Evolutionary conservation across 164 flowering plant genomes (phyloP), one percentile per base, ranked within the genome.

Genomic region (Liriodendron chinense): DNA sequence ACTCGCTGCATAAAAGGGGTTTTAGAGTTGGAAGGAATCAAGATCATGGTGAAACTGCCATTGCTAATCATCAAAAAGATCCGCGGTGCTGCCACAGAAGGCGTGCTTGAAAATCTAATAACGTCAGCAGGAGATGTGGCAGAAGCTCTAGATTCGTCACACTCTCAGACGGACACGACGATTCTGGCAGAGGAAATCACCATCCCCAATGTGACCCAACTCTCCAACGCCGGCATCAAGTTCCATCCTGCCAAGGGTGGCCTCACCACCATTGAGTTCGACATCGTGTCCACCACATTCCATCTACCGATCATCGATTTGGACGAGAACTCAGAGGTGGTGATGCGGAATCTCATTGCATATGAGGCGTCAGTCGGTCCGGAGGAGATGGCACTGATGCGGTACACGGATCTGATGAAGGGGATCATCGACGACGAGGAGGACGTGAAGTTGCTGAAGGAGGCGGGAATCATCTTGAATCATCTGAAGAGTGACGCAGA

Each of bases 281-380:
- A 77, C 47, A 9, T 9, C 28, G 67, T 34, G 23, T 56, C 65
- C 4, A 67, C 18, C 26, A 65, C 75, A 9, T 28, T 77, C 24
- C 22, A 49, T 26, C 79, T 77, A 53, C 75, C 79, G 0, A 66
- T 34, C 50, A 66, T 67, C 22, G 53, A 47, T 70, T 25, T 76
- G 63, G 75, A 71, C 14, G 74, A 64, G 5, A 76, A 71, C 65
- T 23, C 78, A 48, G 79, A 77, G 23, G 66, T 65, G 3, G 23
- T 65, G 1, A 16, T 72, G 13, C 65, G 79, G 26, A 75, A 75
- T 34, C 56, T 62, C 65, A 22, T 74, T 3, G 70, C 71, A 23
- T 74, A 74, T 28, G 76, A 74, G 43, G 48, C 71, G 20, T 74
- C 71, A 26, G 7, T 10, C 3, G 67, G 57, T 34, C 43, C 67